Base-by-base conservation (phyloP, 148 eudicot species). In the Pouteria glomerata region DNA sequence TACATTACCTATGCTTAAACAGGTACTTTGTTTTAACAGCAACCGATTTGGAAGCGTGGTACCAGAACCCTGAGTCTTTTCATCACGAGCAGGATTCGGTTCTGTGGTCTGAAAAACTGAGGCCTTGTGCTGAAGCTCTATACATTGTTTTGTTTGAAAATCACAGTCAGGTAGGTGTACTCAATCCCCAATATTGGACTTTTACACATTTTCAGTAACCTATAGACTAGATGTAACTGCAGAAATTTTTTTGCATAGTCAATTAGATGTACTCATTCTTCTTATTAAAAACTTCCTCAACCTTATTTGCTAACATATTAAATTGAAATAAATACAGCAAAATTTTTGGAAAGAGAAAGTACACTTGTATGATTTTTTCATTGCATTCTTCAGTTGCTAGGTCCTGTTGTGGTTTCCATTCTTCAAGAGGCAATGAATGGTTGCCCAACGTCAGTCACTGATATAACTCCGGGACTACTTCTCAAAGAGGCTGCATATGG, bases 71-170 rank as follows among this genome's bases (percentile, higher is more conserved):
- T 11, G 99, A 96, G 82, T 79, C 80, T 45, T 96, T 96, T 77
- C 92, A 96, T 83, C 97, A 96, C 60, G 97, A 96, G 79, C 99
- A 96, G 79, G 99, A 96, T 82, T 88, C 96, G 76, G 88, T 96
- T 76, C 86, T 82, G 70, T 96, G 99, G 99, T 87, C 96, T 62
- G 96, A 92, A 78, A 96, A 88, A 78, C 81, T 96, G 71, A 88
- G 99, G 83, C 97, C 99, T 66, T 96, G 99, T 82, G 99, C 99
- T 74, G 99, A 96, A 84, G 97, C 99, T 52, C 82, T 96, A 56
- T 96, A 92, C 75, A 96, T 96, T 62, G 97, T 90, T 76, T 78
- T 96, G 73, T 96, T 96, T 79, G 92, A 96, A 76, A 87, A 92
- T 83, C 85, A 96, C 76, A 96, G 94, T 84, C 97, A 96, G 79